Evolutionary conservation across 306 rosid species (phyloP), one percentile per base, ranked within the genome.

Genomic region (Acacia melanoxylon): DNA sequence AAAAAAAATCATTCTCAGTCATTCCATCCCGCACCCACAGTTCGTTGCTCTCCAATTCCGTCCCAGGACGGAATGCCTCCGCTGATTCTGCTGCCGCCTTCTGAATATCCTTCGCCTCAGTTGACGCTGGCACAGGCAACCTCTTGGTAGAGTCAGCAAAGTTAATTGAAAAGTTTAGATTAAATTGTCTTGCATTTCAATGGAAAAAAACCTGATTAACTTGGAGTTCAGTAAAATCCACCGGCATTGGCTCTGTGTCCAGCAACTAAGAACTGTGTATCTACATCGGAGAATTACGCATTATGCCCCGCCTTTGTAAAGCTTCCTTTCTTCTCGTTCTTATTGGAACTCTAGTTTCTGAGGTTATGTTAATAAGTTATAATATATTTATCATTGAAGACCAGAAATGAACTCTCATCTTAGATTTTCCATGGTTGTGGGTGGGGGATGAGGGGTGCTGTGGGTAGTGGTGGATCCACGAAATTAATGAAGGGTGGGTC

Each of bases 191-290:
- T n/a, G n/a, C n/a, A n/a, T n/a, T n/a, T n/a, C n/a, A 27, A 27
- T 27, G 29, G 29, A 27, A 1, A 27, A 27, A 27, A 27, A 27
- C 29, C 29, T 27, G 29, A 27, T 27, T 27, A 27, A 27, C 29
- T 27, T 27, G 29, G 29, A 27, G 29, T 27, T 27, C 29, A 27
- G 29, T 27, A 93, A 87, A 92, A 82, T 74, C 87, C 91, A 82
- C 90, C 84, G 40, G 83, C 92, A 48, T 84, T 93, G 85, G 99
- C 99, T 81, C 83, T 93, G n/a, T 95, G 98, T 85, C 99, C 99
- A 2, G 98, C 99, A 74, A 91, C 97, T 40, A 95, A 86, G 81
- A 95, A 91, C 80, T 95, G 99, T 63, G 84, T 95, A 9, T 95
- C 99, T 37, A 95, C 99, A 42, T 90, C 97, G 45, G 99, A 95